A percentile compares a stretch with the other conserved stretches of the same genome.
phyloP scores from a whole-genome alignment of 179 eudicot genomes.

The Silene noctiflora region DNA sequence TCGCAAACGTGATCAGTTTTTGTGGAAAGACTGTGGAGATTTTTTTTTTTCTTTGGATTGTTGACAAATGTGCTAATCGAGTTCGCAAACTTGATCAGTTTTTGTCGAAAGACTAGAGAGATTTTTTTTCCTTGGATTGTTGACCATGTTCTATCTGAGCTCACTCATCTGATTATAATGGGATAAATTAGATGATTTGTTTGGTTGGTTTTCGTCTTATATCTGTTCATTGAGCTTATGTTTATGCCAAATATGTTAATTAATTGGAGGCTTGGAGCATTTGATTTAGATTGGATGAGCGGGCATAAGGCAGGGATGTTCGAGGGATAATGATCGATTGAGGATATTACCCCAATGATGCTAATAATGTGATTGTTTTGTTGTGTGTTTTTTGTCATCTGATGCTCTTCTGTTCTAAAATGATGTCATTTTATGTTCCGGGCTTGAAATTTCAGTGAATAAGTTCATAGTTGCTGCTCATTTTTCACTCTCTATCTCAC shows the following conservation, averaged over 20 bases:
- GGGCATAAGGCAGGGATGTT: neutral
- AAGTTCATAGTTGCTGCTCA: neutral
- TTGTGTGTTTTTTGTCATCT: neutral
- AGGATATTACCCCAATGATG: constrained; percentile 4
- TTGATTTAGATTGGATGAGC: neutral
- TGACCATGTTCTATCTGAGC: constrained; percentile 8
- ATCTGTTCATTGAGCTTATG: neutral
- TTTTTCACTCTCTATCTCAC: neutral
- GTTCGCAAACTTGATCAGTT: neutral
- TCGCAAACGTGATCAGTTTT: neutral
- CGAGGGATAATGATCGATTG: neutral
- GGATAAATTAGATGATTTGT: neutral
- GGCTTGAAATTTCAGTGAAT: neutral
- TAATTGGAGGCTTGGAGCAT: neutral
- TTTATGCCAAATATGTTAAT: neutral
- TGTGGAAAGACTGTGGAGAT: neutral
- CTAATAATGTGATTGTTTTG: neutral
- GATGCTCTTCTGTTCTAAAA: neutral
- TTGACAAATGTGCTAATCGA: neutral
- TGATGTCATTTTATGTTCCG: neutral
- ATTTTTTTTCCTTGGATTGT: neutral
- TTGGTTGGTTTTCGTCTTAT: constrained; percentile 1
- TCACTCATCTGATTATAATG: neutral
- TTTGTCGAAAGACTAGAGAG: neutral
- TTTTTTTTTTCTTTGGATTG: neutral